A percentile compares a stretch with the other conserved stretches of the same genome.
Evolutionary conservation across 495 filamentous ascomycete species (phyloP).

Genomic region (Trichodelitschia bisporula): DNA sequence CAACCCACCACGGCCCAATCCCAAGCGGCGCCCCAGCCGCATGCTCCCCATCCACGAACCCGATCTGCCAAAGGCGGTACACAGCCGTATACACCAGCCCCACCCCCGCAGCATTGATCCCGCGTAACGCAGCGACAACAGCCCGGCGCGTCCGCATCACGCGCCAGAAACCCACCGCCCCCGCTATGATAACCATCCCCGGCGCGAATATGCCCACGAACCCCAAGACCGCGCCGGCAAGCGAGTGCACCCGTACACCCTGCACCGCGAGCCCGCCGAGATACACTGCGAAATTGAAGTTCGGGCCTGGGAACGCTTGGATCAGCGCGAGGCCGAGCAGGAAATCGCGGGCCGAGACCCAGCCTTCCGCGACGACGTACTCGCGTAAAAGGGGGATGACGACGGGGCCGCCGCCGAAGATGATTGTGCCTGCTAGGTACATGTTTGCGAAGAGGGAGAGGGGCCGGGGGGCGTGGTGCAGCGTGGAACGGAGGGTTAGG

Average conservation of each 20-base stretch:
- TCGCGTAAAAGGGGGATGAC: constrained; percentile 59
- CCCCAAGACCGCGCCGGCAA: constrained; percentile 36
- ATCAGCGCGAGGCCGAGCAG: constrained; percentile 62
- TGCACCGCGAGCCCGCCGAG: constrained; percentile 35
- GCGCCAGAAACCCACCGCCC: constrained; percentile 47
- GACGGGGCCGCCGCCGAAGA: constrained; percentile 70
- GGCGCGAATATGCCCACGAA: constrained; percentile 50
- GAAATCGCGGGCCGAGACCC: constrained; percentile 60
- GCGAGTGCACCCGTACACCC: constrained; percentile 16
- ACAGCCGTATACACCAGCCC: constrained; percentile 68
- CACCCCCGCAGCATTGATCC: constrained; percentile 53
- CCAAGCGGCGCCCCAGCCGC: constrained; percentile 30
- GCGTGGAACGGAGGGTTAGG: constrained; percentile 28
- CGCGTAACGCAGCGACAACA: constrained; percentile 33
- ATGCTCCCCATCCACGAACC: constrained; percentile 29
- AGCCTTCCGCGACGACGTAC: constrained; percentile 58
- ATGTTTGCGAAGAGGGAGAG: constrained; percentile 54
- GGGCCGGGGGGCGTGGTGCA: constrained; percentile 20
- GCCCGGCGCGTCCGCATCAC: constrained; percentile 25
- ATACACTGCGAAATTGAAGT: constrained; percentile 75
- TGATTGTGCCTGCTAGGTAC: constrained; percentile 72
- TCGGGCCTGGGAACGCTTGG: constrained; percentile 65
- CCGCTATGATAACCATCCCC: constrained; percentile 38
- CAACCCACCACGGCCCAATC: constrained; percentile 54
- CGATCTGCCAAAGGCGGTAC: constrained; percentile 63